Percentiles rank a stretch among this genome's conserved stretches.
These are phyloP conservation scores for Diaporthe sp. DNA, from an alignment of 2,329 filamentous ascomycete species.

Conservation along the genomic window DNA sequence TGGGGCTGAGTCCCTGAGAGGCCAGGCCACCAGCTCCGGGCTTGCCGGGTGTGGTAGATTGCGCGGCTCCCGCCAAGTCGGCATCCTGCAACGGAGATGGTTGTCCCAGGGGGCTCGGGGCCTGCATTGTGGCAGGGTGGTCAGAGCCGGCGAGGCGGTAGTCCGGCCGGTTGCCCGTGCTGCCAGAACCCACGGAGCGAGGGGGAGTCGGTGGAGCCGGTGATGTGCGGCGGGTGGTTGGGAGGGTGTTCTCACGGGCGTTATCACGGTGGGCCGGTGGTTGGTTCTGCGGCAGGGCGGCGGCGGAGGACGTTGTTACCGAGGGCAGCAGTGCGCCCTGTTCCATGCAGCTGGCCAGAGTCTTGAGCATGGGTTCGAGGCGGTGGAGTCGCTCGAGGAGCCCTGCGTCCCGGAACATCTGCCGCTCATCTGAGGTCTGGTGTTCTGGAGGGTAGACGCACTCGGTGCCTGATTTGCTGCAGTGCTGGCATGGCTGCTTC, in stretches of 20 bases:
- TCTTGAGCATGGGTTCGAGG: constrained; percentile 25
- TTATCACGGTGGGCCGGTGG: not conserved
- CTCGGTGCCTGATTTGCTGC: constrained; percentile 7
- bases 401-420: not conserved
- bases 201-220: not conserved
- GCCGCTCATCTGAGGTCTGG: not conserved
- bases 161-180: not conserved
- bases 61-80: not conserved
- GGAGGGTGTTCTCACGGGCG: too few relatives aligned
- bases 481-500: constrained; percentile 28
- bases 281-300: not conserved
- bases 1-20: not conserved
- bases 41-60: not conserved
- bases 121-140: not conserved
- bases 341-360: constrained; percentile 17
- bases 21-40: not conserved
- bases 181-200: not conserved
- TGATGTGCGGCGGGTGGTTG: not conserved
- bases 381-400: constrained; percentile 14
- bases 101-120: not conserved
- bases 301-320: not conserved
- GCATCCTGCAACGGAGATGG: not conserved
- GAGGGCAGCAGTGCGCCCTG: constrained; percentile 2
- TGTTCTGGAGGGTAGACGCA: constrained; percentile 13
- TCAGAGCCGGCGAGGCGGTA: not conserved